These are phyloP conservation scores for Arabidopsis thaliana DNA, from an alignment of 345 rosid genomes.

Conservation along the genomic window TAIR10.1 NC_003071.7:15931001-15931500, in stretches of 20 bases:
- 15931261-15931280: conserved; percentile 9
- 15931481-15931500: too few species aligned
- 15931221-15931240: background rate
- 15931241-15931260: conserved; percentile 30
- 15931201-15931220: conserved; percentile 5
- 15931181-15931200: background rate
- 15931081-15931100: background rate
- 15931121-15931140: background rate
- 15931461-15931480: background rate
- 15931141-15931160: background rate
- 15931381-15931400: background rate
- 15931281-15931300: conserved; percentile 10
- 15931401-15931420: background rate
- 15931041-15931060: conserved; percentile 35
- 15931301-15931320: background rate
- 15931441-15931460: background rate
- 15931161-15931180: background rate
- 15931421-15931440: background rate
- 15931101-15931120: background rate
- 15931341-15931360: background rate
- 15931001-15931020: background rate
- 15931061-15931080: background rate
- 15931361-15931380: background rate
- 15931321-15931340: conserved; percentile 3
- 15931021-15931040: background rate